A percentile compares a stretch with the other conserved stretches of the same genome.
phyloP scores from a whole-genome alignment of 306 rosid species.

The Prunus davidiana region DNA sequence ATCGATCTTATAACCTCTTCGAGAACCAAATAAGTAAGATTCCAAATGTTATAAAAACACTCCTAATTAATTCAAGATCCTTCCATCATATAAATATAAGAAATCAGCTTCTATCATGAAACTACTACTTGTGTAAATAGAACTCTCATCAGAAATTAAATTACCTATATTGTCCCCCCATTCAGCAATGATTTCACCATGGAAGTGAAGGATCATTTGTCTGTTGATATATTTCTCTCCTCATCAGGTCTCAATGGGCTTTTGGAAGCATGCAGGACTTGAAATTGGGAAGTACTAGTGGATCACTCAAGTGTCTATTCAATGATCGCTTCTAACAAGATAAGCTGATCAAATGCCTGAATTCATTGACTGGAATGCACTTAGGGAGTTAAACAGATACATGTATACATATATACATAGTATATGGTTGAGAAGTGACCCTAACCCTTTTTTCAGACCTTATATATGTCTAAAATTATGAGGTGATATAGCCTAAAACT shows the following conservation, averaged over 20 bases:
- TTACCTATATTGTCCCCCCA: neutral
- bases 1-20: no score
- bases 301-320: constrained; percentile 42
- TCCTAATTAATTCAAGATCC: neutral
- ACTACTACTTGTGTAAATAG: neutral
- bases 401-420: neutral
- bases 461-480: no score
- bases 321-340: constrained; percentile 39
- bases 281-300: neutral
- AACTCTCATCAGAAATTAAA: no score
- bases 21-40: no score
- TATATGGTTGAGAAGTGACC: neutral
- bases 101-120: neutral
- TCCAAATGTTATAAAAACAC: no score
- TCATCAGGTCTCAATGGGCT: neutral
- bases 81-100: neutral
- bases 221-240: neutral
- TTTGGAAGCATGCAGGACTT: constrained; percentile 4
- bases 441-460: neutral
- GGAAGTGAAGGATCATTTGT: neutral
- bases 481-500: no score
- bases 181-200: neutral
- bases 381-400: neutral
- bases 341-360: constrained; percentile 13
- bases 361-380: constrained; percentile 3